Evolutionary conservation across 148 eudicot species (phyloP).

Genomic region (Fallopia convolvulus): DNA sequence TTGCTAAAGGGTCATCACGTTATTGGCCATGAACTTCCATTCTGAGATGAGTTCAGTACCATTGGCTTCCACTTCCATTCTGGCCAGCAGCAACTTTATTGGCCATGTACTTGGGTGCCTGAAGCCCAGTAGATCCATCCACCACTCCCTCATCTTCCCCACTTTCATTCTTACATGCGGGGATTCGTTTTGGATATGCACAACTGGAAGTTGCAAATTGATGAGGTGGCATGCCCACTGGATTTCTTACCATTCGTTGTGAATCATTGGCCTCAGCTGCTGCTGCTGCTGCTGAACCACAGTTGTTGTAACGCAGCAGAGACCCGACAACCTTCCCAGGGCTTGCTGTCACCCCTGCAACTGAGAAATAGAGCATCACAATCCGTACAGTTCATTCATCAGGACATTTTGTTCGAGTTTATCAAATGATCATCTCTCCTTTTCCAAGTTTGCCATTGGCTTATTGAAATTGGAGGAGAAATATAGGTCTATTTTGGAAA

Average conservation of each 20-base stretch:
- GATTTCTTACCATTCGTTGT: conserved; percentile 42
- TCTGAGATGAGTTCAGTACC: conserved; percentile 42
- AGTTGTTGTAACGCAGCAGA: conserved; percentile 50
- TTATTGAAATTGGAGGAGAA: no score
- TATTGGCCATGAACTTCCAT: no score
- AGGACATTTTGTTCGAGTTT: no score
- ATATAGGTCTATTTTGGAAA: not conserved
- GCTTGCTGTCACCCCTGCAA: conserved; percentile 55
- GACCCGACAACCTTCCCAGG: conserved; percentile 72
- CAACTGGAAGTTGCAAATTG: conserved; percentile 39
- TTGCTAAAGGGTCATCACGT: not conserved
- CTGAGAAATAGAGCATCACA: not conserved
- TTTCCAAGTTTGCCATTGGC: no score
- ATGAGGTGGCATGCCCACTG: conserved; percentile 48
- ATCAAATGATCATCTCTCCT: no score
- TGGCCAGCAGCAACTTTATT: conserved; percentile 74
- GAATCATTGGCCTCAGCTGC: conserved; percentile 40
- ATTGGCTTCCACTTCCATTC: conserved; percentile 55
- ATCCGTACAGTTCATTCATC: not conserved
- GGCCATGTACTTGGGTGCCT: conserved; percentile 57
- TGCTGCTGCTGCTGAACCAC: conserved; percentile 45
- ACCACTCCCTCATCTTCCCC: conserved; percentile 45
- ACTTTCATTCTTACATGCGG: conserved; percentile 47
- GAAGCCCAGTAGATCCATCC: conserved; percentile 53
- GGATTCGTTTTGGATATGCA: conserved; percentile 58